Percentiles rank a stretch among this genome's conserved stretches.
These are phyloP conservation scores for Limtongia smithiae DNA, from an alignment of 805 yeast species.

Conservation along the genomic window DNA sequence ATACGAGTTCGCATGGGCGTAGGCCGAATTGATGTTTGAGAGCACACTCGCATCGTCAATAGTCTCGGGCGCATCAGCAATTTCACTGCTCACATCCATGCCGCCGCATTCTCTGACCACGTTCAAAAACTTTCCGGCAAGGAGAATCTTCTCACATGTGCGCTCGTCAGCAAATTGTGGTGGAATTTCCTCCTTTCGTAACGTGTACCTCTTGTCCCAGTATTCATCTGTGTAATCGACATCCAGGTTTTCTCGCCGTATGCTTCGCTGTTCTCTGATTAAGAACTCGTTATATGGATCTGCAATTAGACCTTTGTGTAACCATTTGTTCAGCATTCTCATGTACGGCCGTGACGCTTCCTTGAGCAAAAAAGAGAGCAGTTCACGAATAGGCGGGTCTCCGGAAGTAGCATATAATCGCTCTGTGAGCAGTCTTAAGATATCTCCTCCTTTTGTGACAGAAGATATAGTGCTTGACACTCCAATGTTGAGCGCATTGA, in stretches of 20 bases:
- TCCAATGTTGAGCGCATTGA: constrained; percentile 30
- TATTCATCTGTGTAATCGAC: constrained; percentile 39
- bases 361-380: constrained; percentile 52
- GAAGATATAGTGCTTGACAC: constrained; percentile 29
- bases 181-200: constrained; percentile 72
- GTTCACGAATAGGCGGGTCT: constrained; percentile 52
- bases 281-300: constrained; percentile 84
- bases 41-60: constrained; percentile 40
- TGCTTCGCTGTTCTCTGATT: constrained; percentile 44
- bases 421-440: constrained; percentile 58
- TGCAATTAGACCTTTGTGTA: constrained; percentile 63
- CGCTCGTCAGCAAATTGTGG: constrained; percentile 52
- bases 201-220: constrained; percentile 56
- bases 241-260: constrained; percentile 31
- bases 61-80: constrained; percentile 35
- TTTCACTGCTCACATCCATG: constrained; percentile 29
- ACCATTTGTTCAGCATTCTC: constrained; percentile 72
- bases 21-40: constrained; percentile 57
- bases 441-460: constrained; percentile 66
- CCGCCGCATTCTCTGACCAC: constrained; percentile 63
- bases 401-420: constrained; percentile 61
- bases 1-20: constrained; percentile 60
- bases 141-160: constrained; percentile 60
- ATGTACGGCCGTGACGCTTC: constrained; percentile 62
- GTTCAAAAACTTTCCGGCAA: constrained; percentile 82